Percentiles rank a stretch among this genome's conserved stretches.
Conservation (phyloP, 805 yeast species). For the Pichia manshurica region DNA sequence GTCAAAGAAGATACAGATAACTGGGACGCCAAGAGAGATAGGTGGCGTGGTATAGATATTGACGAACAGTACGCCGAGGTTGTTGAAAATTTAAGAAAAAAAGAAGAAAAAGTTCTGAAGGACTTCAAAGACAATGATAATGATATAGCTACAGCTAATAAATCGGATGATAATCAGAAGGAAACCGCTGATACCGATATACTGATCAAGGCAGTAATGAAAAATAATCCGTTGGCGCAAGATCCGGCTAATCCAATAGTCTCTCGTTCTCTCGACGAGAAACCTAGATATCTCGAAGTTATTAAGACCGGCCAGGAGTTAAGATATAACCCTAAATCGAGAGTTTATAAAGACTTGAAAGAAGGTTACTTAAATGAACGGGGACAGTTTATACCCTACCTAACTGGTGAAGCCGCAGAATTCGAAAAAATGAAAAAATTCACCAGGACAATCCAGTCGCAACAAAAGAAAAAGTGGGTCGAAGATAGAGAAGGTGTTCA, state of each 20-base stretch:
- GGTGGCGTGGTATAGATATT: slow-evolving; percentile 76
- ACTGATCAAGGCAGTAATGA: slow-evolving; percentile 9
- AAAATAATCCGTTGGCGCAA: slow-evolving; percentile 14
- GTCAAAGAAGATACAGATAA: slow-evolving; percentile 31
- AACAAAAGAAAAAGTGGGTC: slow-evolving; percentile 18
- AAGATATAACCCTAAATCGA: slow-evolving; percentile 50
- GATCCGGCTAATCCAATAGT: slow-evolving; percentile 30
- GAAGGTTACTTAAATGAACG: slow-evolving; percentile 31
- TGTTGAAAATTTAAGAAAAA: slow-evolving; percentile 40
- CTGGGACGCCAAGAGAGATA: slow-evolving; percentile 70
- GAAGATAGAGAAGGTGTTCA: slow-evolving; percentile 11
- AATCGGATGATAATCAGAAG: background rate
- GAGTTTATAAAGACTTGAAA: slow-evolving; percentile 32
- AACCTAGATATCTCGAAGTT: slow-evolving; percentile 61
- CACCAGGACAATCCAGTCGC: slow-evolving; percentile 30
- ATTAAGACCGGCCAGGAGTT: slow-evolving; percentile 38
- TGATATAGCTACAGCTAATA: slow-evolving; percentile 9
- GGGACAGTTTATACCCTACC: slow-evolving; percentile 49
- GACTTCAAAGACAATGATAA: slow-evolving; percentile 15
- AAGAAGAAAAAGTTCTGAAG: slow-evolving; percentile 27
- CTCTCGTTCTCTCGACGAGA: slow-evolving; percentile 66
- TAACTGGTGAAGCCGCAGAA: slow-evolving; percentile 53
- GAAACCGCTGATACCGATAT: slow-evolving; percentile 27
- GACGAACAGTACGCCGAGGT: slow-evolving; percentile 51
- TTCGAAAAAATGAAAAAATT: slow-evolving; percentile 43